Percentiles rank a stretch among this genome's conserved stretches.
Evolutionary conservation across 1,284 basidiomycete species (phyloP).

Genomic region (Trichosporon sp.): DNA sequence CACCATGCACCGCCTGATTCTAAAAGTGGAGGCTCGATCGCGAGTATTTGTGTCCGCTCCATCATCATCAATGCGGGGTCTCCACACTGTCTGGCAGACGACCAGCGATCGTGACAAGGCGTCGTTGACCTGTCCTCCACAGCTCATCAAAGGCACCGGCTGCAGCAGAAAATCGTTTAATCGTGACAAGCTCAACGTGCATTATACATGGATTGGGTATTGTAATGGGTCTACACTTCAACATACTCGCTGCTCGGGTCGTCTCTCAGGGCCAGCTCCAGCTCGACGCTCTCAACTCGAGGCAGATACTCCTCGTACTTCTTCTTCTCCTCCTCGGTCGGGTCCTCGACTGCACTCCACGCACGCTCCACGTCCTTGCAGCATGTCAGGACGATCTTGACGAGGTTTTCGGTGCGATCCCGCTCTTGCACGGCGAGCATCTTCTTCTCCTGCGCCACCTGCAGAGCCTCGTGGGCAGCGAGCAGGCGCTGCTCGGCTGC

Average conservation of each 20-base stretch:
- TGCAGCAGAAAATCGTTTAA: not conserved
- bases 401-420: not conserved
- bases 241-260: not conserved
- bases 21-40: not conserved
- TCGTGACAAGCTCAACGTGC: not conserved
- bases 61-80: not conserved
- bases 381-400: not conserved
- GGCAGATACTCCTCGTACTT: not conserved
- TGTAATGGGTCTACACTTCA: not conserved
- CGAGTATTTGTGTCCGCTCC: not conserved
- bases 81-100: not conserved
- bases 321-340: not conserved
- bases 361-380: slow-evolving; percentile 2
- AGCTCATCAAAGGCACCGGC: too few species aligned
- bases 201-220: not conserved
- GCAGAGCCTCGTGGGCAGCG: not conserved
- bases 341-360: not conserved
- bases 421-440: not conserved
- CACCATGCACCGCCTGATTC: not conserved
- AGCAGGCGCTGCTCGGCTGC: not conserved
- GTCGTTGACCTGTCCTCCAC: too few species aligned
- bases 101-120: too few species aligned
- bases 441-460: not conserved
- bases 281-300: not conserved
- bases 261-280: not conserved